Percentiles rank a stretch among this genome's conserved stretches.
Evolutionary conservation across 306 rosid species (phyloP).

Genomic region (Sophora flavescens): DNA sequence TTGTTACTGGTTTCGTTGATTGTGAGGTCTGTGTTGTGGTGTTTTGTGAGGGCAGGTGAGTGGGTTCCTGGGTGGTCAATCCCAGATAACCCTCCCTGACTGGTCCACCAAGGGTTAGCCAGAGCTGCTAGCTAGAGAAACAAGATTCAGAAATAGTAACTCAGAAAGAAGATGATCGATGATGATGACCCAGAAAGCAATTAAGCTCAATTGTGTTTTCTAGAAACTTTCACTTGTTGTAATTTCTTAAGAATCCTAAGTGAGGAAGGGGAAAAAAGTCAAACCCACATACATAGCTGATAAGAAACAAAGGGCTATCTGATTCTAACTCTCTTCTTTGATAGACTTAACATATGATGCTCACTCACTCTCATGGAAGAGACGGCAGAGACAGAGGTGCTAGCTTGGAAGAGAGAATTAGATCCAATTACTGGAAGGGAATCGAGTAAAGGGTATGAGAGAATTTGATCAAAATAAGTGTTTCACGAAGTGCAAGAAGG

Average conservation of each 20-base stretch:
- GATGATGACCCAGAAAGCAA: neutral
- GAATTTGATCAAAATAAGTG: conserved; percentile 25
- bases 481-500: neutral
- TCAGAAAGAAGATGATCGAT: neutral
- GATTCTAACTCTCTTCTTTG: neutral
- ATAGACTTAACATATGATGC: conserved; percentile 43
- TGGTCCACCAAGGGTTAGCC: conserved; percentile 99
- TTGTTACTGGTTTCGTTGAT: conserved; percentile 61
- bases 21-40: conserved; percentile 59
- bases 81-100: conserved; percentile 80
- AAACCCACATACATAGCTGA: conserved; percentile 37
- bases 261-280: conserved; percentile 42
- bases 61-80: conserved; percentile 78
- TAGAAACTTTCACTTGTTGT: neutral
- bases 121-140: conserved; percentile 45
- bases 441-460: conserved; percentile 51
- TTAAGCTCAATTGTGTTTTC: neutral
- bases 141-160: neutral
- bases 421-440: conserved; percentile 54
- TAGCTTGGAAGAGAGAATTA: conserved; percentile 51
- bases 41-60: conserved; percentile 62
- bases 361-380: conserved; percentile 28
- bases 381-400: neutral
- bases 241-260: neutral
- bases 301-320: conserved; percentile 37